A percentile compares a stretch with the other conserved stretches of the same genome.
phyloP scores from a whole-genome alignment of 768 basidiomycete genomes.

The Podaxis carcinomalis region DNA sequence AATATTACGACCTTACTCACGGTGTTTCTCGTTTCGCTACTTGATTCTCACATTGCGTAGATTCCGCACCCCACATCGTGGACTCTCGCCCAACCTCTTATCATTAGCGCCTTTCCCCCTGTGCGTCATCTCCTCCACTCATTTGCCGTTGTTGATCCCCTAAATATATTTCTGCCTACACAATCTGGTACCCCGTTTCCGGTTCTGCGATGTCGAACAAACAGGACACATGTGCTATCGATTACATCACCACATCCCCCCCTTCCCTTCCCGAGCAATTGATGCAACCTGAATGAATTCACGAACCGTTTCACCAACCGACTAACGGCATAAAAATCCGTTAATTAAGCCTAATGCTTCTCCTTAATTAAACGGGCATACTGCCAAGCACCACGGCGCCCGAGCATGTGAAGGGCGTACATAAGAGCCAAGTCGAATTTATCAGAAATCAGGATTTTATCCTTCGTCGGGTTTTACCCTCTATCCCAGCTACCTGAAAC shows the following conservation, averaged over 20 bases:
- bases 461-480: not conserved
- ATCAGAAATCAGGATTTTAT: not conserved
- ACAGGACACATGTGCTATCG: not conserved
- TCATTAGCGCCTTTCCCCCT: not conserved
- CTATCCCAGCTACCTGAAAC: not conserved
- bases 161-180: not conserved
- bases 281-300: not conserved
- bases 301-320: not conserved
- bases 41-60: not conserved
- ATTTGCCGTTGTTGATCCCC: not conserved
- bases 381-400: not conserved
- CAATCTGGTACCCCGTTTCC: not conserved
- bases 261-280: not conserved
- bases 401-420: not conserved
- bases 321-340: conserved; percentile 2
- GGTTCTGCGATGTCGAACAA: not conserved
- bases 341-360: conserved; percentile 1
- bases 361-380: conserved; percentile 2
- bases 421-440: not conserved
- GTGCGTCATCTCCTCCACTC: not conserved
- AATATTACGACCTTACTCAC: not conserved
- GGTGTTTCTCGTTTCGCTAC: not conserved
- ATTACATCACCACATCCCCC: not conserved
- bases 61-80: not conserved
- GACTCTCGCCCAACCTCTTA: not conserved